Evolutionary conservation across 2,329 filamentous ascomycete genomes (phyloP).

Genomic region (Magnaporthiopsis poae): DNA sequence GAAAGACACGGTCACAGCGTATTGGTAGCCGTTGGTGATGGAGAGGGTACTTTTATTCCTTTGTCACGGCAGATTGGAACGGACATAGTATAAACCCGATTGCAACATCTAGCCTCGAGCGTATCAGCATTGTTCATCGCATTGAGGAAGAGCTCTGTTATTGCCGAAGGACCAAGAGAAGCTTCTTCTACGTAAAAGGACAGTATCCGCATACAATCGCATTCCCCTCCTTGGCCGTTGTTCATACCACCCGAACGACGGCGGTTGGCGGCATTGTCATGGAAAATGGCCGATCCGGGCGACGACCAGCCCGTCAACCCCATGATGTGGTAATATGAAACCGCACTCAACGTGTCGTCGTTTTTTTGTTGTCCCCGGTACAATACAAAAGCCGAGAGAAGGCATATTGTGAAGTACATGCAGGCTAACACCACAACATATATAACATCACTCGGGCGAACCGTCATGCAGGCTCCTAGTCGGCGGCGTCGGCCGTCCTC

Average conservation of each 20-base stretch:
- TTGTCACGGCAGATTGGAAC: too few relatives aligned
- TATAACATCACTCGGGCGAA: not conserved
- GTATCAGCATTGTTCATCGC: not conserved
- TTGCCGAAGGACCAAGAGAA: too few relatives aligned
- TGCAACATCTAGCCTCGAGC: not conserved
- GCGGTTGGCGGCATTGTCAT: not conserved
- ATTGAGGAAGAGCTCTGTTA: too few relatives aligned
- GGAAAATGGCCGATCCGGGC: not conserved
- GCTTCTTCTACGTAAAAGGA: too few relatives aligned
- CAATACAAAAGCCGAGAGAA: too few relatives aligned
- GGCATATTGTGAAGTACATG: too few relatives aligned
- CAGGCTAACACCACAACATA: too few relatives aligned
- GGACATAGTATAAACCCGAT: too few relatives aligned
- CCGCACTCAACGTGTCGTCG: not conserved
- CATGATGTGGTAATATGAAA: not conserved
- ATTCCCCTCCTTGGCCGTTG: not conserved
- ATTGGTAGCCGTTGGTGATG: too few relatives aligned
- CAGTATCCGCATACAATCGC: too few relatives aligned
- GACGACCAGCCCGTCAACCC: not conserved
- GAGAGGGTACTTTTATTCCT: too few relatives aligned
- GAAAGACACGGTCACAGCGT: too few relatives aligned
- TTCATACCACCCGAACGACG: not conserved
- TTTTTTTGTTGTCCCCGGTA: not conserved
- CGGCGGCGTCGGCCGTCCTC: conserved; percentile 3
- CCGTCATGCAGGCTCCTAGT: not conserved